phyloP scores from a whole-genome alignment of 2,329 filamentous ascomycete genomes.

The Aspergillus pseudoglaucus region DNA sequence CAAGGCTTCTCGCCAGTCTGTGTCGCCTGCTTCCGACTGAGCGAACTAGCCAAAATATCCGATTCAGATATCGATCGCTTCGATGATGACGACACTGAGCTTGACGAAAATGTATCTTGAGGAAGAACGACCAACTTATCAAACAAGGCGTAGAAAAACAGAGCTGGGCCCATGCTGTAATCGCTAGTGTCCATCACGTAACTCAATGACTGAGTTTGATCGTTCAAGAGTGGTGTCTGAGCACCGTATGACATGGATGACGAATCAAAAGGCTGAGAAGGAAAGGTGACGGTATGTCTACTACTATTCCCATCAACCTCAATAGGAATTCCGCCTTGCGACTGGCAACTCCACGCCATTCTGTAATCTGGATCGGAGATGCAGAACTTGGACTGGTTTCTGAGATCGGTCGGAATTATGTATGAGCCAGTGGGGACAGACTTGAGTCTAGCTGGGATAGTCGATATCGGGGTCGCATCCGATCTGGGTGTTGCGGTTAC shows the following conservation, averaged over 20 bases:
- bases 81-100: slow-evolving; percentile 14
- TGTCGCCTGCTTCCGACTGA: slow-evolving; percentile 36
- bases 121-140: slow-evolving; percentile 57
- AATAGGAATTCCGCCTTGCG: slow-evolving; percentile 28
- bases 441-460: slow-evolving; percentile 38
- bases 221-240: slow-evolving; percentile 49
- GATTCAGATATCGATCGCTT: slow-evolving; percentile 23
- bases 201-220: slow-evolving; percentile 41
- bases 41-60: slow-evolving; percentile 17
- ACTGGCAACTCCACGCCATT: slow-evolving; percentile 47
- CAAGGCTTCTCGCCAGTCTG: slow-evolving; percentile 56
- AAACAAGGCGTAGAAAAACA: slow-evolving; percentile 57
- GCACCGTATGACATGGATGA: slow-evolving; percentile 52
- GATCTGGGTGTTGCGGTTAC: slow-evolving; percentile 44
- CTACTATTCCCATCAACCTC: slow-evolving; percentile 19
- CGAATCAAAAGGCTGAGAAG: slow-evolving; percentile 28
- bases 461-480: slow-evolving; percentile 46
- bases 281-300: slow-evolving; percentile 30
- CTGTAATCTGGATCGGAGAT: slow-evolving; percentile 40
- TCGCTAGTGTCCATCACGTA: slow-evolving; percentile 55
- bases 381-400: slow-evolving; percentile 45
- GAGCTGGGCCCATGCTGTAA: slow-evolving; percentile 52
- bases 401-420: slow-evolving; percentile 42
- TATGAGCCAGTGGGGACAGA: slow-evolving; percentile 47
- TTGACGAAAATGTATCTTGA: slow-evolving; percentile 29